Base-by-base conservation (phyloP, 176 grass and related monocot species). In the Triticum turgidum region DNA sequence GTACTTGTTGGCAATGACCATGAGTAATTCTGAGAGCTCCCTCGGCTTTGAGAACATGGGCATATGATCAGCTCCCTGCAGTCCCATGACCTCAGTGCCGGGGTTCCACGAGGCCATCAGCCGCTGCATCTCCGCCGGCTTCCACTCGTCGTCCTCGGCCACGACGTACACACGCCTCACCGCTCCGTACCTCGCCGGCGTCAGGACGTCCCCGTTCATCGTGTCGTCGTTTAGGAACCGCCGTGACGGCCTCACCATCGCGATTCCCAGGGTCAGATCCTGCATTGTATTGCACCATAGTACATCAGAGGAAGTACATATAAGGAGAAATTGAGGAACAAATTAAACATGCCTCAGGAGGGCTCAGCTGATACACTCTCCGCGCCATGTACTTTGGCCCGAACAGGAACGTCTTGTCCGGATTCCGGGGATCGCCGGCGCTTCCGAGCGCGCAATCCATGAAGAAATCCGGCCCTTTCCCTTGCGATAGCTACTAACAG, bases 51-150 rank as follows among this genome's bases (percentile, higher is more conserved):
- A 96, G 15, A 88, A 7, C 94, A 96, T 91, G 1, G 54, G 21
- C 87, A 86, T 86, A 67, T 96, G 94, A 63, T 89, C 91, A 17
- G 91, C 87, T 32, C 82, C 82, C 11, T 86, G 24, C 1, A 95
- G 9, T 1, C 27, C 65, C 44, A 11, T 80, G 11, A 94, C 88
- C 11, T 92, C 80, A 8, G 77, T 87, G 45, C 83, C 76, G 0
- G 88, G 88, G 76, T 79, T 88, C 52, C 59, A 63, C 22, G 92
- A 69, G 3, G 80, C 82, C 89, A 94, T 94, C 66, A 7, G 34
- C 45, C 85, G 83, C 35, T 32, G 69, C 21, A 75, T 17, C 29
- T 22, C 82, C 1, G 89, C 3, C 2, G 90, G 3, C 6, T 47
- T n/a, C 0, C 30, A 1, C 7, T 54, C 38, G 10, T 97, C 70